Evolutionary conservation across 257 asterid species (phyloP).

Genomic region (Haberlea rhodopensis): DNA sequence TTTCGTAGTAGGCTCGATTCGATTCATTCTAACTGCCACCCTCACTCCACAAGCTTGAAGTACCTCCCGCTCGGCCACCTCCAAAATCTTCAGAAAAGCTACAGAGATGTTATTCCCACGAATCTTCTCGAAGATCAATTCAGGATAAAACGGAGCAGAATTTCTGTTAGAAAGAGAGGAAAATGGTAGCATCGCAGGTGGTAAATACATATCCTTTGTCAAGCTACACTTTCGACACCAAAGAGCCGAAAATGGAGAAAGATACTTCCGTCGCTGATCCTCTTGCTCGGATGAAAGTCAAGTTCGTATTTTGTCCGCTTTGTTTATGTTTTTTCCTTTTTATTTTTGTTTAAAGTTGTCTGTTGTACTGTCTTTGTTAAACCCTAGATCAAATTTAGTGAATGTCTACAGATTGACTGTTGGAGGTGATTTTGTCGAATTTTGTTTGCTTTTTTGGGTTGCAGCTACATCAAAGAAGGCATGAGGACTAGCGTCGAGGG

Average conservation of each 20-base stretch:
- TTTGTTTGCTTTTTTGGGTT: no score
- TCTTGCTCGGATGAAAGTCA: constrained; percentile 84
- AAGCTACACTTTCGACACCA: constrained; percentile 67
- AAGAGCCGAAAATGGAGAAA: constrained; percentile 72
- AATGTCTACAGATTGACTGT: not conserved
- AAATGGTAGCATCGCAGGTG: constrained; percentile 30
- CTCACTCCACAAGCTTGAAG: no score
- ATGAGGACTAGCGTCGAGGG: no score
- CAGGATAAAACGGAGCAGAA: no score
- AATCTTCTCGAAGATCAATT: no score
- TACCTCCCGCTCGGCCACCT: no score
- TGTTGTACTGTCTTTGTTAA: constrained; percentile 19
- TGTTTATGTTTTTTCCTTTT: not conserved
- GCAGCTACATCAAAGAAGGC: no score
- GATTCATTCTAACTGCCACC: no score
- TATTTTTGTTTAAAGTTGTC: not conserved
- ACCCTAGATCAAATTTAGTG: constrained; percentile 35
- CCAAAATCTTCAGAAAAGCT: no score
- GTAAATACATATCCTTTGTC: constrained; percentile 74
- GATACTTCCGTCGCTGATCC: constrained; percentile 83
- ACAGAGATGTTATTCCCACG: no score
- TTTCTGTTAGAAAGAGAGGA: not conserved
- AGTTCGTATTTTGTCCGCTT: no score
- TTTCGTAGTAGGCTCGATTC: no score
- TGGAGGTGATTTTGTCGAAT: constrained; percentile 21